Base-by-base conservation (phyloP, 1,284 basidiomycete species). In the Pyrrhoderma lamaoense region DNA sequence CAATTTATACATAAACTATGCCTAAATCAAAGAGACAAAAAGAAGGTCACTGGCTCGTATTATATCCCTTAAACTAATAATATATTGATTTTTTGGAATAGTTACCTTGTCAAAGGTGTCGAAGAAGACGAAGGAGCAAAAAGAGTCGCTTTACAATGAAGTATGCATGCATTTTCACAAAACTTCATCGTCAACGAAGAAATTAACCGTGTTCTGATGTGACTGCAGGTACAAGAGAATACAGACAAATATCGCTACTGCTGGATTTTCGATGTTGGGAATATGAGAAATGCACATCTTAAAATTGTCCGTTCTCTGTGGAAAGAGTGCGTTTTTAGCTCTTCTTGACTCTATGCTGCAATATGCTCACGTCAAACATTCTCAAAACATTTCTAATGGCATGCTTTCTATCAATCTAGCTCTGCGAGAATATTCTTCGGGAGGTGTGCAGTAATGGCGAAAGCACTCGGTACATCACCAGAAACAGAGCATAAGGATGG, bases 361-460 rank as follows among this genome's bases (percentile, higher is more conserved):
- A n/a, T n/a, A n/a, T n/a, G n/a, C n/a, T n/a, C n/a, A n/a, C n/a
- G n/a, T n/a, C n/a, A n/a, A n/a, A n/a, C n/a, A n/a, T n/a, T n/a
- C n/a, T n/a, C n/a, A n/a, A n/a, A n/a, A n/a, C n/a, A n/a, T n/a
- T n/a, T 31, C 7, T 31, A 11, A 5, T 31, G 27, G 11, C 27
- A 5, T 5, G 5, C 27, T 47, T 46, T 18, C 52, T 21, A 37
- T 59, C 27, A 48, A 36, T 25, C 45, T 22, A 91, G 91, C 55
- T 83, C 89, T 57, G 89, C 87, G 42, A 80, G 93, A 59, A 85
- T 99, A 72, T 95, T 95, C 68, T 92, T 96, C 70, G 95, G 92
- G 36, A 80, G 88, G 63, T 85, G 89, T 58, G 87, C 90, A 34
- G 91, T 99, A 42, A 92, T 99, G 86, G 90, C 93, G 39, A 94